phyloP scores from a whole-genome alignment of 441 rosid species.

The Daphne laureola region DNA sequence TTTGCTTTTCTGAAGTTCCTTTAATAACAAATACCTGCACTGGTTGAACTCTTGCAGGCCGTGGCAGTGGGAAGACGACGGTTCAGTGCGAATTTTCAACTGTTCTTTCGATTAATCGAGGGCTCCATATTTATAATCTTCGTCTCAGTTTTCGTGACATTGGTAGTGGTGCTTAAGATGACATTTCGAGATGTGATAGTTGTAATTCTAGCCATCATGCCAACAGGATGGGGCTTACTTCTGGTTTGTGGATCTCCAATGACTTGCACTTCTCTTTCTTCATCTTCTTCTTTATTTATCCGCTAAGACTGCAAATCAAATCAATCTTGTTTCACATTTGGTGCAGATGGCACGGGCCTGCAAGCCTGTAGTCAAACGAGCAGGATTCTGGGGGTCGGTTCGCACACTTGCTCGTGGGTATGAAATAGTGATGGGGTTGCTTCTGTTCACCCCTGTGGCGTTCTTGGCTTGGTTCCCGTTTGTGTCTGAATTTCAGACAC shows the following conservation, averaged over 20 bases:
- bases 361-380: slow-evolving; percentile 43
- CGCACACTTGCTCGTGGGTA: slow-evolving; percentile 71
- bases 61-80: slow-evolving; percentile 42
- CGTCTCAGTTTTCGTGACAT: slow-evolving; percentile 30
- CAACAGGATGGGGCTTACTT: slow-evolving; percentile 79
- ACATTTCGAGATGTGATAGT: slow-evolving; percentile 44
- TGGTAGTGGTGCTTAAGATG: slow-evolving; percentile 41
- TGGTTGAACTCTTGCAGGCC: slow-evolving; percentile 21
- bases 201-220: slow-evolving; percentile 72
- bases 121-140: slow-evolving; percentile 54
- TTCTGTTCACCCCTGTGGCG: slow-evolving; percentile 78
- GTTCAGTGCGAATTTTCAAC: slow-evolving; percentile 59
- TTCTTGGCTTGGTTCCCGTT: slow-evolving; percentile 93
- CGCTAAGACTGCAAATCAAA: slow-evolving; percentile 1
- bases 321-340: background rate
- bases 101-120: slow-evolving; percentile 55
- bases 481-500: slow-evolving; percentile 83
- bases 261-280: background rate
- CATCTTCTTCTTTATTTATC: too few relatives aligned
- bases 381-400: slow-evolving; percentile 72
- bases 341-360: slow-evolving; percentile 77
- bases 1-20: background rate
- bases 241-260: slow-evolving; percentile 22
- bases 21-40: too few relatives aligned
- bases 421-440: slow-evolving; percentile 73